These are phyloP conservation scores for Daldinia grandis DNA, from an alignment of 495 filamentous ascomycete genomes.

Conservation along the genomic window DNA sequence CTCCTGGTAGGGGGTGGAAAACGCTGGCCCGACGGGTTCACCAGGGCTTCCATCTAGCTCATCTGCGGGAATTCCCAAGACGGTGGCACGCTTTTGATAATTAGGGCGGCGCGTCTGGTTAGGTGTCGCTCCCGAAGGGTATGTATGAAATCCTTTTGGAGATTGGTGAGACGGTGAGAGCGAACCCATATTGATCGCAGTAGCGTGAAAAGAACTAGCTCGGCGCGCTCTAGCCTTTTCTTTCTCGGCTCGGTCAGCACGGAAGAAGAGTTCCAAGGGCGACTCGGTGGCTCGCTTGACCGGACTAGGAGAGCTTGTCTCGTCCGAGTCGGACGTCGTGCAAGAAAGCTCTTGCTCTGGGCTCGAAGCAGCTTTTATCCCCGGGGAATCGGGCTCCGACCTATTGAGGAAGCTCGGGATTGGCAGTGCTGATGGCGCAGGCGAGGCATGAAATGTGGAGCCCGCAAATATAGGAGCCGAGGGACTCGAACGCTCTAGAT, in stretches of 20 bases:
- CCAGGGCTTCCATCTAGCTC: constrained; percentile 69
- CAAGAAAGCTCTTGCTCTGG: constrained; percentile 50
- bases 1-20: constrained; percentile 72
- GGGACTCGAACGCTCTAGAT: constrained; percentile 51
- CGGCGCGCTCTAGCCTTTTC: constrained; percentile 69
- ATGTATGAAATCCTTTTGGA: constrained; percentile 48
- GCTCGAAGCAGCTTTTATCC: constrained; percentile 45
- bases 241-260: constrained; percentile 80
- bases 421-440: constrained; percentile 89
- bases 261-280: constrained; percentile 88
- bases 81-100: constrained; percentile 48
- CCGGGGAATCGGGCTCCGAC: constrained; percentile 71
- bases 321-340: constrained; percentile 52
- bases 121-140: constrained; percentile 41
- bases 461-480: constrained; percentile 81
- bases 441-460: constrained; percentile 94
- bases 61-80: constrained; percentile 67
- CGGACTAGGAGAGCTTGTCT: constrained; percentile 51
- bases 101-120: constrained; percentile 41
- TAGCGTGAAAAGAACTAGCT: constrained; percentile 55
- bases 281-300: constrained; percentile 65
- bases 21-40: constrained; percentile 66
- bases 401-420: constrained; percentile 93
- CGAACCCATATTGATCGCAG: constrained; percentile 38
- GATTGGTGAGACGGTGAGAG: constrained; percentile 48